Evolutionary conservation across 441 rosid species (phyloP).

Genomic region (Syzygium syzygioides): DNA sequence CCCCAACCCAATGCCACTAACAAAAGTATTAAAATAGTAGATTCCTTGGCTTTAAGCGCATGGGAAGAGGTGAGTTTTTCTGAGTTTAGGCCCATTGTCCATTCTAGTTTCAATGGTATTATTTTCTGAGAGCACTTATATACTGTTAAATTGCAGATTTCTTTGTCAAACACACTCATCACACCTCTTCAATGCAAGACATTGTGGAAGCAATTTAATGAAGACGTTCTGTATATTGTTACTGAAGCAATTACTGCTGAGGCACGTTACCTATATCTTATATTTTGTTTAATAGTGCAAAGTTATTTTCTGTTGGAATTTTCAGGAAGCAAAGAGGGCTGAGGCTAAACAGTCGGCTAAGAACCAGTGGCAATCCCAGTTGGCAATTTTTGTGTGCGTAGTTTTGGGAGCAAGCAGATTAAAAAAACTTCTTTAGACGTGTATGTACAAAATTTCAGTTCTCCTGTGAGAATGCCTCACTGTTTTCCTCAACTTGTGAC

Average conservation of each 20-base stretch:
- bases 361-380: constrained; percentile 76
- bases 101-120: neutral
- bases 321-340: constrained; percentile 72
- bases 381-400: constrained; percentile 71
- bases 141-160: constrained; percentile 27
- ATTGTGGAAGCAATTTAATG: constrained; percentile 71
- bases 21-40: constrained; percentile 19
- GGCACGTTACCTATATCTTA: constrained; percentile 25
- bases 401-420: constrained; percentile 79
- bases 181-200: constrained; percentile 77
- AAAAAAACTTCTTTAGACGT: constrained; percentile 42
- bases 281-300: neutral
- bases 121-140: neutral
- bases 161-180: constrained; percentile 44
- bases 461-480: too few species aligned
- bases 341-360: neutral
- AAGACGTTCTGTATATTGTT: constrained; percentile 67
- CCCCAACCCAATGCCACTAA: constrained; percentile 32
- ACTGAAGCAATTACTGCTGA: constrained; percentile 81
- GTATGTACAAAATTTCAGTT: too few species aligned
- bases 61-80: constrained; percentile 66
- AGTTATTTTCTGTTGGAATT: neutral
- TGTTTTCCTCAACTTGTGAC: too few species aligned
- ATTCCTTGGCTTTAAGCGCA: constrained; percentile 64
- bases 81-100: neutral